Evolutionary conservation across 331 rosid species (phyloP).

Genomic region (Cydonia oblonga): DNA sequence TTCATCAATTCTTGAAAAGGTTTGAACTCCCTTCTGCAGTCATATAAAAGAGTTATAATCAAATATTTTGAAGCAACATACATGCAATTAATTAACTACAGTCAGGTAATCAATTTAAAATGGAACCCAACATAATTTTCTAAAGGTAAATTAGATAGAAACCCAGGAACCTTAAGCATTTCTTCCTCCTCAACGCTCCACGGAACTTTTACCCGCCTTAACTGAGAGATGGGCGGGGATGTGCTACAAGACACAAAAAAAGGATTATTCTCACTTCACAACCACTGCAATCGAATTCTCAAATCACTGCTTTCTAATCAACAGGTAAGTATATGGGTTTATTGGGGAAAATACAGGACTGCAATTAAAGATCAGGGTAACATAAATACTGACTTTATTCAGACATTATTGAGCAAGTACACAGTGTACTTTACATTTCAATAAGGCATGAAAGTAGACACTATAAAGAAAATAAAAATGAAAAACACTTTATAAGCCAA

Average conservation of each 20-base stretch:
- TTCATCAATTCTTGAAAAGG: constrained; percentile 16
- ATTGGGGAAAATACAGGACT: constrained; percentile 3
- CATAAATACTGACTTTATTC: neutral
- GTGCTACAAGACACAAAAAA: constrained; percentile 31
- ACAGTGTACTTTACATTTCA: constrained; percentile 4
- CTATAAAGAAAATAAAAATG: neutral
- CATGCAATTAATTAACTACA: neutral
- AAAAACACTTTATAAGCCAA: neutral
- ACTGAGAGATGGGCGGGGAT: constrained; percentile 13
- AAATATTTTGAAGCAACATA: neutral
- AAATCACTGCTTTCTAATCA: neutral
- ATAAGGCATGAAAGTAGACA: neutral
- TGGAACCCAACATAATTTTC: neutral
- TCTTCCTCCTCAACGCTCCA: constrained; percentile 62
- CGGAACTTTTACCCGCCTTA: constrained; percentile 30
- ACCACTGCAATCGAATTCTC: neutral
- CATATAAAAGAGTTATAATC: neutral
- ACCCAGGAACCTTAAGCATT: constrained; percentile 35
- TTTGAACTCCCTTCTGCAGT: constrained; percentile 50
- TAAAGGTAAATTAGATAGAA: neutral
- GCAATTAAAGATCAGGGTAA: constrained; percentile 2
- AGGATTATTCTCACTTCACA: neutral
- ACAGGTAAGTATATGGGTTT: neutral
- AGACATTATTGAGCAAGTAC: constrained; percentile 3
- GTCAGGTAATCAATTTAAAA: neutral